Conservation (phyloP, 345 rosid genomes). For the Fremontodendron californicum region DNA sequence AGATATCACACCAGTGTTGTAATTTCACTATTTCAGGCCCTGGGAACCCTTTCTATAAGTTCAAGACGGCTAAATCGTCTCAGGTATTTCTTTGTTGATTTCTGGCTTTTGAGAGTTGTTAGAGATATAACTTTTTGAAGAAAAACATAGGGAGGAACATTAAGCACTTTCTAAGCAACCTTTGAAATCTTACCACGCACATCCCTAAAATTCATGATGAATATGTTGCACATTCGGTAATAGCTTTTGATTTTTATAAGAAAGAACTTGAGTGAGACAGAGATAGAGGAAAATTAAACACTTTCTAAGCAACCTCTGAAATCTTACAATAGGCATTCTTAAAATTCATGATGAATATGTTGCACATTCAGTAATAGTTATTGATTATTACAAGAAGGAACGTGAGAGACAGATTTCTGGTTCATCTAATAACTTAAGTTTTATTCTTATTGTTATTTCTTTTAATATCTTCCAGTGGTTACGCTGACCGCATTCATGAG, state of each 20-base stretch:
- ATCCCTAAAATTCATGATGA: background rate
- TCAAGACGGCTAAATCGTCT: slow-evolving; percentile 90
- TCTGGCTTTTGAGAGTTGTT: background rate
- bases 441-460: slow-evolving; percentile 19
- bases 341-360: background rate
- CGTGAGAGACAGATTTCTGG: background rate
- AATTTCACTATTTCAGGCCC: slow-evolving; percentile 78
- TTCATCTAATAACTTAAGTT: background rate
- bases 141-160: background rate
- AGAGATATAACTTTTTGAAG: background rate
- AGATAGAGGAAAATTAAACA: background rate
- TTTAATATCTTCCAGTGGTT: slow-evolving; percentile 56
- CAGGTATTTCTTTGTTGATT: slow-evolving; percentile 48
- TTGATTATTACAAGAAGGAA: background rate
- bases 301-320: background rate
- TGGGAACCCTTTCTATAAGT: slow-evolving; percentile 93
- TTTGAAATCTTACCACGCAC: background rate
- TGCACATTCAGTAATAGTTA: background rate
- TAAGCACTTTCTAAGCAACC: background rate
- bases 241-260: background rate
- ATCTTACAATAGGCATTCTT: background rate
- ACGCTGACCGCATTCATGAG: slow-evolving; percentile 97
- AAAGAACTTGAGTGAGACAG: background rate
- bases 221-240: background rate
- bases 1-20: slow-evolving; percentile 98